phyloP scores from a whole-genome alignment of 345 rosid species.

The Rhodamnia rubescens region DNA sequence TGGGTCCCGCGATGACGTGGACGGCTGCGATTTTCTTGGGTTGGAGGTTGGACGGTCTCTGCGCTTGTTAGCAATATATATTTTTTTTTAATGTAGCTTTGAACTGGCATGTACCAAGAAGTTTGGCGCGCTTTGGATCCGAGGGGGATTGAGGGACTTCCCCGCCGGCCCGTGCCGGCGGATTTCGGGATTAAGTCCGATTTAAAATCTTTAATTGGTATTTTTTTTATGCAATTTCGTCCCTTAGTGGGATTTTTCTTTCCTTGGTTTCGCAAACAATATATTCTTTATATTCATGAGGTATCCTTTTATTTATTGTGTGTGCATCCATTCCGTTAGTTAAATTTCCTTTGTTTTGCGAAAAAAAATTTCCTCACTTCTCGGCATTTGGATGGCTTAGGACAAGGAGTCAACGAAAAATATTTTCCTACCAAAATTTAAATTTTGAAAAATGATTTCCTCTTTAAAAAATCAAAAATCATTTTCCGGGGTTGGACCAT shows the following conservation, averaged over 20 bases:
- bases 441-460: too few species aligned
- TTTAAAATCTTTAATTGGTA: background rate
- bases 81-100: background rate
- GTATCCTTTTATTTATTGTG: accelerated
- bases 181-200: background rate
- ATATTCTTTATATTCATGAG: background rate
- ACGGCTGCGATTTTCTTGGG: background rate
- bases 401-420: too few species aligned
- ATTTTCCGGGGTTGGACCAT: too few species aligned
- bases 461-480: too few species aligned
- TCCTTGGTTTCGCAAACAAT: accelerated
- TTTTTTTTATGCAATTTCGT: background rate
- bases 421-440: too few species aligned
- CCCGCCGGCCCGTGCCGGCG: background rate
- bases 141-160: background rate
- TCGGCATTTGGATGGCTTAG: too few species aligned
- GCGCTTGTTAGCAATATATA: background rate
- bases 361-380: too few species aligned
- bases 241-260: too few species aligned
- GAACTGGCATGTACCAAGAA: background rate
- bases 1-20: background rate
- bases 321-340: accelerated
- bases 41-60: background rate
- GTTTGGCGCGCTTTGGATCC: background rate
- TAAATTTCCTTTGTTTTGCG: too few species aligned